Evolutionary conservation across 164 flowering plant species (phyloP), one percentile per base, ranked within the genome.

Genomic region (Dillenia turbinata): DNA sequence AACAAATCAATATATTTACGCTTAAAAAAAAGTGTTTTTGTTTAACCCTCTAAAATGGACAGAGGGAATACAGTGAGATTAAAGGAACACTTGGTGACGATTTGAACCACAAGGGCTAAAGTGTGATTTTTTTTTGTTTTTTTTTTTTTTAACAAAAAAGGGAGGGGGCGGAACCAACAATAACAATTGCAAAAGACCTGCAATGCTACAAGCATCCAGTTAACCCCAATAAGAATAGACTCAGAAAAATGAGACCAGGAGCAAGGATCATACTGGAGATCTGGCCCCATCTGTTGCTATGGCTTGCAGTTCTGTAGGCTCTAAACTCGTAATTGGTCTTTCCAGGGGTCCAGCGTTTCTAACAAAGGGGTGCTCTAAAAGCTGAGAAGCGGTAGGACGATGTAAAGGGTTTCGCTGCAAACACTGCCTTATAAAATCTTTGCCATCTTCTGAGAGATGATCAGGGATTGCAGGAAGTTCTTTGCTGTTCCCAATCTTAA

Each of bases 381-480:
- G 91, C 75, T 82, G 65, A 62, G 85, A 73, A 69, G 98, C 98
- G 14, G 85, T 71, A 54, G 97, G 95, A 68, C 98, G 98, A 59
- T 78, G 66, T 16, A 51, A 56, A 19, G 97, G 98, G 63, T 94
- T 73, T 14, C 97, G 81, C 69, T 87, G 90, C 81, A 94, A 78
- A 75, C 98, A 94, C 48, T 64, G 71, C 74, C 69, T 78, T n/a
- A 91, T 84, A 77, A 94, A 94, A 61, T 89, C 85, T 72, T 86
- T 91, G 24, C 96, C 98, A 9, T 91, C 97, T 17, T 84, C 90
- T 11, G 97, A 89, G 49, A 93, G 85, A 64, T 85, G 69, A 65
- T 90, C 90, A 44, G 98, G 98, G 66, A 93, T 93, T 22, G 71
- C 70, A 10, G 98, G 98, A 55, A 90, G 92, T 59, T 93, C 98